phyloP scores from a whole-genome alignment of 805 yeast genomes.

The Candida silvatica region DNA sequence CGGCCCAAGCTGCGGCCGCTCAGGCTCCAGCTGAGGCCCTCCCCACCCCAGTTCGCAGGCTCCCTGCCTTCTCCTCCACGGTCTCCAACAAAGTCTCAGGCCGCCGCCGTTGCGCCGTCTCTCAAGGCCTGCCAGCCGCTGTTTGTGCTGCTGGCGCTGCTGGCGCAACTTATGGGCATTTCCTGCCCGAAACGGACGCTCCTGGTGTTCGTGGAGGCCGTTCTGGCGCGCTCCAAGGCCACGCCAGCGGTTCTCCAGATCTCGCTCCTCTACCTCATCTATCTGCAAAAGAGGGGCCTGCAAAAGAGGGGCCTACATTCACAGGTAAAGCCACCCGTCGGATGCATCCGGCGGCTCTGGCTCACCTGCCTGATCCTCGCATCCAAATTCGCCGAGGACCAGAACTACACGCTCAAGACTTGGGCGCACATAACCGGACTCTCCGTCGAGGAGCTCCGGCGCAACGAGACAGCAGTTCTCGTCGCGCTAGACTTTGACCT shows the following conservation, averaged over 20 bases:
- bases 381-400: slow-evolving; percentile 66
- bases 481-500: slow-evolving; percentile 47
- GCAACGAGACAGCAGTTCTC: slow-evolving; percentile 44
- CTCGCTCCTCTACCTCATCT: slow-evolving; percentile 53
- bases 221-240: slow-evolving; percentile 44
- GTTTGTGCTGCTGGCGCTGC: no score
- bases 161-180: no score
- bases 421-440: slow-evolving; percentile 76
- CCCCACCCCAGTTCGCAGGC: no score
- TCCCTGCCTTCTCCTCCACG: no score
- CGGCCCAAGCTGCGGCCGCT: no score
- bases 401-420: slow-evolving; percentile 55
- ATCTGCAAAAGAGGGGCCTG: slow-evolving; percentile 14
- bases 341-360: slow-evolving; percentile 39
- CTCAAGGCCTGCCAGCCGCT: no score
- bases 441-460: slow-evolving; percentile 36
- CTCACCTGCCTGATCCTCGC: slow-evolving; percentile 63
- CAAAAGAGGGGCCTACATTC: background rate
- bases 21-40: no score
- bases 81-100: no score
- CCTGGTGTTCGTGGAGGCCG: slow-evolving; percentile 32
- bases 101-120: no score
- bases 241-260: slow-evolving; percentile 57
- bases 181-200: no score
- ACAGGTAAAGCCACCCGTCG: background rate